Evolutionary conservation across 805 yeast genomes (phyloP).

Genomic region (Candida germanica): DNA sequence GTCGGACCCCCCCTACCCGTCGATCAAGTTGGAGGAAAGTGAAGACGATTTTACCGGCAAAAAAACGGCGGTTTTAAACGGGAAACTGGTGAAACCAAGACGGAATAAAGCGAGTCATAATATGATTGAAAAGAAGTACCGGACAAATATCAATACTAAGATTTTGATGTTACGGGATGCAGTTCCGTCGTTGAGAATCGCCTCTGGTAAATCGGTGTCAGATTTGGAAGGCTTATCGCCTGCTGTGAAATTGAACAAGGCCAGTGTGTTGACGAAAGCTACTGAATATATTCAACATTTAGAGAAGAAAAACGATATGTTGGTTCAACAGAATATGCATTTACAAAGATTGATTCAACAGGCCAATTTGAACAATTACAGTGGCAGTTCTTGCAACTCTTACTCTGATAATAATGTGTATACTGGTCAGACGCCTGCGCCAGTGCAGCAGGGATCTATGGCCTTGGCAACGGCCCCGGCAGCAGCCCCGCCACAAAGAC

Average conservation of each 20-base stretch:
- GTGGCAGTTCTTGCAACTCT: constrained; percentile 3
- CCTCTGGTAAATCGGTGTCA: constrained; percentile 39
- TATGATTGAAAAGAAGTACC: constrained; percentile 75
- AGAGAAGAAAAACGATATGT: constrained; percentile 54
- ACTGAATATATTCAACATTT: constrained; percentile 75
- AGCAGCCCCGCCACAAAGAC: constrained; percentile 6
- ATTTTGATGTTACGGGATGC: constrained; percentile 68
- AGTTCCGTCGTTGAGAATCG: constrained; percentile 72
- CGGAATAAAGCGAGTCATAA: constrained; percentile 55
- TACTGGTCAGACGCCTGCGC: constrained; percentile 9
- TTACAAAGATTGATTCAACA: constrained; percentile 35
- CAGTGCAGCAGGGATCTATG: constrained; percentile 2
- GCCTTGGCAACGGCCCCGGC: constrained; percentile 10
- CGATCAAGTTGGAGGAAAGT: neutral
- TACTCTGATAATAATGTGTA: neutral
- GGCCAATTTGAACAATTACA: constrained; percentile 22
- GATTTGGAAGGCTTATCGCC: constrained; percentile 74
- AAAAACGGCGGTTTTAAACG: neutral
- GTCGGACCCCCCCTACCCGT: too few species aligned
- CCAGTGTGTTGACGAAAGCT: constrained; percentile 71
- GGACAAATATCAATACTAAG: constrained; percentile 73
- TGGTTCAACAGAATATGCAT: constrained; percentile 45
- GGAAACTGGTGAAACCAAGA: constrained; percentile 1
- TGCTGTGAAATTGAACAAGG: constrained; percentile 74
- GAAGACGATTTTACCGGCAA: neutral